Base-by-base conservation (phyloP, 2,329 filamentous ascomycete species). In the Pseudomassariella vexata region DNA sequence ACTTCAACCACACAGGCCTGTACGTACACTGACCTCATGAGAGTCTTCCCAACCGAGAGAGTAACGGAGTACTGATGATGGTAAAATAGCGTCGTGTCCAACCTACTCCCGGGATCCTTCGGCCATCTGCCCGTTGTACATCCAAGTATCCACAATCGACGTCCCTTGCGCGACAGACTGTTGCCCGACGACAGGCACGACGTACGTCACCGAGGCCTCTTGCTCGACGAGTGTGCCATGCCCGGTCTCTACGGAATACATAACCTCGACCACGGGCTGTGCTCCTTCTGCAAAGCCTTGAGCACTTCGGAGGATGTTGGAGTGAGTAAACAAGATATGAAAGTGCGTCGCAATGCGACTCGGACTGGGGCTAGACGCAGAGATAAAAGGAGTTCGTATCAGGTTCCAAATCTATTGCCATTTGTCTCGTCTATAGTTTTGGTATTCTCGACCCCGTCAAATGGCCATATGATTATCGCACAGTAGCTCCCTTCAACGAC, bases 401-500 rank as follows among this genome's bases (percentile, higher is more conserved):
- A n/a, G n/a, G n/a, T n/a, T n/a, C n/a, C n/a, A n/a, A n/a, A n/a
- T n/a, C n/a, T n/a, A n/a, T n/a, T n/a, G n/a, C n/a, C n/a, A n/a
- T n/a, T n/a, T n/a, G n/a, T n/a, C n/a, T n/a, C n/a, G n/a, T n/a
- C n/a, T n/a, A n/a, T n/a, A n/a, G n/a, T n/a, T n/a, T n/a, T n/a
- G n/a, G n/a, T n/a, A n/a, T n/a, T n/a, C n/a, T n/a, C n/a, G n/a
- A n/a, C n/a, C n/a, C n/a, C n/a, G n/a, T n/a, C n/a, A n/a, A n/a
- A n/a, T n/a, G n/a, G n/a, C n/a, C n/a, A n/a, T n/a, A n/a, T n/a
- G n/a, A n/a, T 49, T 84, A 96, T 70, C 88, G 77, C 42, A 96
- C 86, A 44, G 79, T 77, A 42, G 85, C 92, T 23, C 79, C 81
- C 64, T 81, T 82, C 53, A 98, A 68, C 37, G 70, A 85, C 61